Conservation (phyloP, 495 filamentous ascomycete genomes). For the Entonaema liquescens region DNA sequence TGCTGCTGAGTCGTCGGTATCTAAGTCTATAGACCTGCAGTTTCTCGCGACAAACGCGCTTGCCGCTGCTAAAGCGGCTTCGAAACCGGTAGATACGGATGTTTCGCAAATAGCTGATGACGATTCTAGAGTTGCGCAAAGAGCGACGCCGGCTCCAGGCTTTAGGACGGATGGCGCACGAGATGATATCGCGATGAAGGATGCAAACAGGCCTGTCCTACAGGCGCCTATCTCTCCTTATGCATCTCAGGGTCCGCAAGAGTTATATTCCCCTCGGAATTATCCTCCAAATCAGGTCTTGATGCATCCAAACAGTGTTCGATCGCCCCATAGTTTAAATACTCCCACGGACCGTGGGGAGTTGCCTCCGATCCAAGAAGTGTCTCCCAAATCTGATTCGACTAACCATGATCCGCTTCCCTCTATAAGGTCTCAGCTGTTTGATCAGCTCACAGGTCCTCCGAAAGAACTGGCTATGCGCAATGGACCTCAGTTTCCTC, state of each 20-base stretch:
- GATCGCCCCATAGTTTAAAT: constrained; percentile 45
- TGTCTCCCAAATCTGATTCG: constrained; percentile 55
- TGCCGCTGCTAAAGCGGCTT: constrained; percentile 40
- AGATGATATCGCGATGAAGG: constrained; percentile 35
- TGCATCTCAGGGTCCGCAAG: constrained; percentile 36
- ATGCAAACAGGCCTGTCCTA: constrained; percentile 41
- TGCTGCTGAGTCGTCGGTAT: constrained; percentile 21
- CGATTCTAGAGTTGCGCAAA: constrained; percentile 35
- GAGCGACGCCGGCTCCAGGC: constrained; percentile 14
- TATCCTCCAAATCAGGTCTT: constrained; percentile 40
- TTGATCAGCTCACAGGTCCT: constrained; percentile 48
- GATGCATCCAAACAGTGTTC: constrained; percentile 45
- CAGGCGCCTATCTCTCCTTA: constrained; percentile 44
- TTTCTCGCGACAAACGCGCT: constrained; percentile 53
- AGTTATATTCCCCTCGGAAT: constrained; percentile 36
- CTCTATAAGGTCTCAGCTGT: constrained; percentile 55
- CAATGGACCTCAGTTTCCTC: constrained; percentile 40
- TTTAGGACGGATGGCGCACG: constrained; percentile 20
- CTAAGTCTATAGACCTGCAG: constrained; percentile 47
- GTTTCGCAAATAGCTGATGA: constrained; percentile 30
- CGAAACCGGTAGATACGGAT: constrained; percentile 41
- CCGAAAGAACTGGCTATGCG: constrained; percentile 42
- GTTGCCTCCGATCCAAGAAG: constrained; percentile 59
- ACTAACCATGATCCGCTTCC: constrained; percentile 55
- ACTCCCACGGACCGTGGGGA: constrained; percentile 49